Base-by-base conservation (phyloP, 2,329 filamentous ascomycete genomes). In the Penicillium capsulatum region DNA sequence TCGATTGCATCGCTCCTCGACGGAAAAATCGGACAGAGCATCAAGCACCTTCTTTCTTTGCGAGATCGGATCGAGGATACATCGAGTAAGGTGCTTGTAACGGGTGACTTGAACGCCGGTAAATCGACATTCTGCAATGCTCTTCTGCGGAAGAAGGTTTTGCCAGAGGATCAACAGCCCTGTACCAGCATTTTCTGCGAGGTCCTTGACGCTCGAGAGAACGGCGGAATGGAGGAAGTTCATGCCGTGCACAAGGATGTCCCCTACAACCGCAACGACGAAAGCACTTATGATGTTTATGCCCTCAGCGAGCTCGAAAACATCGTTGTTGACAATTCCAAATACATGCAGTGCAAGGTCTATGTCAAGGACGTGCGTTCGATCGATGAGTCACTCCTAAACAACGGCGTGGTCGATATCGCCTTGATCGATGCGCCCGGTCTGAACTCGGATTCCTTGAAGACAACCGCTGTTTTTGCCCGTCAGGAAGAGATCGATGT, bases 41-140 rank as follows among this genome's bases (percentile, higher is more conserved):
- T 97, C 60, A 88, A 89, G 55, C 92, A 98, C 65, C 76, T 98
- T 1, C 75, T 87, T 40, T 81, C 86, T 0, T 74, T 98, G 22
- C 82, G 89, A 44, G 92, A 97, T 51, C 83, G 92, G 37, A 98
- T 98, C 47, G 92, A 97, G 62, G 92, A 98, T 65, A 97, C 88
- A 0, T 87, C 91, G 3, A 97, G 91, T 68, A 98, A 98, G 65
- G 92, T 98, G 1, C 70, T 98, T 42, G 83, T 98, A 13, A 98
- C 92, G 0, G 92, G 92, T 58, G 92, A 98, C 61, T 68, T 98
- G 38, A 98, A 98, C 60, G 91, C 92, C 7, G 92, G 92, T 59
- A 98, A 98, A 63, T 98, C 92, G 3, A 98, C 92, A 1, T 98
- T 98, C 57, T 98, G 92, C 70, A 98, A 98, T 65, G 92, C 92